phyloP scores from a whole-genome alignment of 1,284 basidiomycete genomes.

The Thelephora terrestris region DNA sequence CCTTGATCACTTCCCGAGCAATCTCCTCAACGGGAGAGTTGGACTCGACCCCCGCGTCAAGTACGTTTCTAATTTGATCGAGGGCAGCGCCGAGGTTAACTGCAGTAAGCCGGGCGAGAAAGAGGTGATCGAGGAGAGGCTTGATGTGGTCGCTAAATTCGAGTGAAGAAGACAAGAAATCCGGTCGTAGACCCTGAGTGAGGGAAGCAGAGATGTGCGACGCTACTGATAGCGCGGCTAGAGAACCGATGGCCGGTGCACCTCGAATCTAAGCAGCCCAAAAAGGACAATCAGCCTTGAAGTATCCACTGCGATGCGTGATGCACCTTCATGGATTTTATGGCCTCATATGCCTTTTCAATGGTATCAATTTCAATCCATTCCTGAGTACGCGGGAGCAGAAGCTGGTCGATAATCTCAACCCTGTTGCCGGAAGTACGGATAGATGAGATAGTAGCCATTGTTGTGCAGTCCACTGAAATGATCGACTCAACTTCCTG shows the following conservation, averaged over 20 bases:
- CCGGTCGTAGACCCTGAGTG: conserved; percentile 31
- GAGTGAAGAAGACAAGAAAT: conserved; percentile 38
- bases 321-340: conserved; percentile 82
- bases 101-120: conserved; percentile 84
- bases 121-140: conserved; percentile 60
- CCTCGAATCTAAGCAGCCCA: conserved; percentile 61
- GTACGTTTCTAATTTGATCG: conserved; percentile 48
- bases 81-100: conserved; percentile 86
- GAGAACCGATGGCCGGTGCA: conserved; percentile 88
- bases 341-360: conserved; percentile 81
- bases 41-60: conserved; percentile 30
- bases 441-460: conserved; percentile 37
- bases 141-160: conserved; percentile 42
- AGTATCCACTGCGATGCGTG: too few relatives aligned
- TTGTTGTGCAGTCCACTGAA: too few relatives aligned
- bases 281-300: not conserved
- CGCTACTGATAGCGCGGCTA: conserved; percentile 74
- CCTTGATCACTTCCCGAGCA: conserved; percentile 49
- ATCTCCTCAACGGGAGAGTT: conserved; percentile 37
- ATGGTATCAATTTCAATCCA: conserved; percentile 65
- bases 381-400: conserved; percentile 72
- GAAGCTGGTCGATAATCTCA: conserved; percentile 79
- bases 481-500: too few relatives aligned
- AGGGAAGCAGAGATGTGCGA: conserved; percentile 45
- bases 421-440: conserved; percentile 53